Percentiles rank a stretch among this genome's conserved stretches.
phyloP scores from a whole-genome alignment of 345 rosid species.

The Arabis alpina region DNA sequence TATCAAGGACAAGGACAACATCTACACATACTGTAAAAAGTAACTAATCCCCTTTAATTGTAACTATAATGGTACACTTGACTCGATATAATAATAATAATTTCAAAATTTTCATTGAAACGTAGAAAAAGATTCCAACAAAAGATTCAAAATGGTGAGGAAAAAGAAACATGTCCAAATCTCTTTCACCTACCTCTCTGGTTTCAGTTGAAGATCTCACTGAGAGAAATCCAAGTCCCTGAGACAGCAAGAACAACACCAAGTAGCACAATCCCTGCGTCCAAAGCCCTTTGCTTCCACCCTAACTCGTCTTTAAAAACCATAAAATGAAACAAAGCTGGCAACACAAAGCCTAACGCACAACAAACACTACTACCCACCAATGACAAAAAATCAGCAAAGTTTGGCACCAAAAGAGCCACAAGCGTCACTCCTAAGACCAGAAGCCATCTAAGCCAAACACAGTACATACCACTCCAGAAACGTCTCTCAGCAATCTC shows the following conservation, averaged over 20 bases:
- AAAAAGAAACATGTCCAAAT: conserved; percentile 9
- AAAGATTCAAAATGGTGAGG: conserved; percentile 7
- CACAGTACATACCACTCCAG: conserved; percentile 59
- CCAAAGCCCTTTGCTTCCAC: conserved; percentile 55
- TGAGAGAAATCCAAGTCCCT: conserved; percentile 72
- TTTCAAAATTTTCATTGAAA: conserved; percentile 8
- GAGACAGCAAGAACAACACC: conserved; percentile 64
- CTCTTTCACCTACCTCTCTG: conserved; percentile 25
- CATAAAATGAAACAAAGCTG: conserved; percentile 68
- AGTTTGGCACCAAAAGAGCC: conserved; percentile 78
- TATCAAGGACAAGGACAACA: neutral
- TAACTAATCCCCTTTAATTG: no score
- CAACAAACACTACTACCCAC: conserved; percentile 90
- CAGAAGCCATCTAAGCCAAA: conserved; percentile 79
- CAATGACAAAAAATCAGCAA: conserved; percentile 79
- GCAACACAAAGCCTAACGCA: conserved; percentile 76
- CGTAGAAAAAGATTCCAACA: conserved; percentile 18
- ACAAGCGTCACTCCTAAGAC: conserved; percentile 65
- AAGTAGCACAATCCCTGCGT: conserved; percentile 50
- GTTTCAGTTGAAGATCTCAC: conserved; percentile 53
- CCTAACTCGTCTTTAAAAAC: conserved; percentile 73
- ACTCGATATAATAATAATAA: no score
- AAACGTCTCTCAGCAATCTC: conserved; percentile 79
- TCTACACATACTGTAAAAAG: no score
- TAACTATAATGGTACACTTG: no score